Conservation (phyloP, 495 filamentous ascomycete species). For the Eremomyces bilateralis region DNA sequence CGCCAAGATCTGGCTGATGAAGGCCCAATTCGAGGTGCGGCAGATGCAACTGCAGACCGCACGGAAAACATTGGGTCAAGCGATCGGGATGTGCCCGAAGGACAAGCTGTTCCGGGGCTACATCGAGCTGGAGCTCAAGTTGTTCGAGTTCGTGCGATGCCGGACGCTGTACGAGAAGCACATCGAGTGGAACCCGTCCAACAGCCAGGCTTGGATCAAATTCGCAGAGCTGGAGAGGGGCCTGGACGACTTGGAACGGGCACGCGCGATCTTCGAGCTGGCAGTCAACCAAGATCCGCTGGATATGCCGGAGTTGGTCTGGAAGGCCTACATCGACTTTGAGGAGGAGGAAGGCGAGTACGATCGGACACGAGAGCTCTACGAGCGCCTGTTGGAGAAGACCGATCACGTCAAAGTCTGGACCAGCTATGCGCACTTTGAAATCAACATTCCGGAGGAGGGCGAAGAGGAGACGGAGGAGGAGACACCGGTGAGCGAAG, state of each 20-base stretch:
- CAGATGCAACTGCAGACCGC: slow-evolving; percentile 61
- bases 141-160: slow-evolving; percentile 82
- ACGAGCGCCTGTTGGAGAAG: slow-evolving; percentile 79
- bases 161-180: slow-evolving; percentile 85
- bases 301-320: slow-evolving; percentile 96
- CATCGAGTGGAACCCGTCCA: slow-evolving; percentile 71
- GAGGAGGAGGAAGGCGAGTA: slow-evolving; percentile 87
- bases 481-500: slow-evolving; percentile 53
- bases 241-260: slow-evolving; percentile 68
- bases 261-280: slow-evolving; percentile 81
- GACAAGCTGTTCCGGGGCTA: slow-evolving; percentile 89
- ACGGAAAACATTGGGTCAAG: slow-evolving; percentile 68
- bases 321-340: slow-evolving; percentile 97
- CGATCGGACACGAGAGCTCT: slow-evolving; percentile 56
- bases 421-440: slow-evolving; percentile 92
- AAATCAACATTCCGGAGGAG: slow-evolving; percentile 63
- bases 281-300: slow-evolving; percentile 61
- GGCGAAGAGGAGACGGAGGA: slow-evolving; percentile 41
- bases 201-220: slow-evolving; percentile 83
- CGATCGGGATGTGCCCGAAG: slow-evolving; percentile 88
- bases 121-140: slow-evolving; percentile 70
- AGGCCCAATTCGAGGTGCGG: slow-evolving; percentile 81
- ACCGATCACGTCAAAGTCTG: slow-evolving; percentile 97
- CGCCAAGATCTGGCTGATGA: slow-evolving; percentile 85
- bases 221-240: slow-evolving; percentile 83